Evolutionary conservation across 352 stramenopile species (phyloP).

Genomic region (Phytophthora rubi): DNA sequence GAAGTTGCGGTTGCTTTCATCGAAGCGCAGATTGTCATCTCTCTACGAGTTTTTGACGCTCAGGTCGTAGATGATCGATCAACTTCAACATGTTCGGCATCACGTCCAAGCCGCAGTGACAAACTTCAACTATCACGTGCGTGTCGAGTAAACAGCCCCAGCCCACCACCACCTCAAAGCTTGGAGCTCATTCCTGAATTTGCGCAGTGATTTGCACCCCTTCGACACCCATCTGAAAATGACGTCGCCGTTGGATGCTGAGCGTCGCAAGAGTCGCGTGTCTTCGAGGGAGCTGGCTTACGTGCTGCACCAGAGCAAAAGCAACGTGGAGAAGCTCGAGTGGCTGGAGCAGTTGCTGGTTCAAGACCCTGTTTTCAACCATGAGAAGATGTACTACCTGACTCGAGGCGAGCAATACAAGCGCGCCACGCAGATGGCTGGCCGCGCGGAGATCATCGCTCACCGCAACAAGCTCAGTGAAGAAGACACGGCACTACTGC

Average conservation of each 20-base stretch:
- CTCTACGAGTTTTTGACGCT: not conserved
- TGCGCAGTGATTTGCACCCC: conserved; percentile 7
- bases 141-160: conserved; percentile 32
- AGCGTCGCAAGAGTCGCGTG: conserved; percentile 56
- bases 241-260: conserved; percentile 33
- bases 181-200: conserved; percentile 29
- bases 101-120: conserved; percentile 12
- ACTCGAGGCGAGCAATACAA: conserved; percentile 64
- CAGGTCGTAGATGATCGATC: not conserved
- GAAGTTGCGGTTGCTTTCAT: not conserved
- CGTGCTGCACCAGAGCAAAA: conserved; percentile 62
- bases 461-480: conserved; percentile 56
- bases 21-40: not conserved
- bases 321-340: conserved; percentile 63
- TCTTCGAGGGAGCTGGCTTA: conserved; percentile 62
- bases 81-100: conserved; percentile 25
- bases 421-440: conserved; percentile 59
- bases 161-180: not conserved
- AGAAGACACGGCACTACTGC: conserved; percentile 58
- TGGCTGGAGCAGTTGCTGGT: conserved; percentile 61
- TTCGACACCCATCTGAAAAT: conserved; percentile 10
- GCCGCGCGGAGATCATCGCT: conserved; percentile 59
- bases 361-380: conserved; percentile 33
- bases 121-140: conserved; percentile 24
- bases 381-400: conserved; percentile 72